Evolutionary conservation across 495 filamentous ascomycete genomes (phyloP).

Genomic region (Alectoria sarmentosa): DNA sequence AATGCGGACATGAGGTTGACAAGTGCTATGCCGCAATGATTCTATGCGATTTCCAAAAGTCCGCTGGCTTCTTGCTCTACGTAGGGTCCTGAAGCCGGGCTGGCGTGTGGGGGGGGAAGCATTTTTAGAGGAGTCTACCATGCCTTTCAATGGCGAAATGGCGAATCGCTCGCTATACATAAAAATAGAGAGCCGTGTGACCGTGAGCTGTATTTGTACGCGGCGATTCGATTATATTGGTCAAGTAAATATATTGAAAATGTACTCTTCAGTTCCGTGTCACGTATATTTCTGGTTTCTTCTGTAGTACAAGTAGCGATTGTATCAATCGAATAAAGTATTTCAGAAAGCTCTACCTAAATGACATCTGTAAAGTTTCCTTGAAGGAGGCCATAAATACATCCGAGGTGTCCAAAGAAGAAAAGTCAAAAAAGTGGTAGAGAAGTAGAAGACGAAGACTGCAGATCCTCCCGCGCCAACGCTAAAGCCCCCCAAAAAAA

Average conservation of each 20-base stretch:
- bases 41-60: not conserved
- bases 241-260: not conserved
- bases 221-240: not conserved
- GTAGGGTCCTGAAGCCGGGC: not conserved
- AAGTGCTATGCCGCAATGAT: not conserved
- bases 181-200: not conserved
- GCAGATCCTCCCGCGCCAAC: not conserved
- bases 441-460: not conserved
- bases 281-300: not conserved
- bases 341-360: too few species aligned
- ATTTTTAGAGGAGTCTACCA: not conserved
- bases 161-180: not conserved
- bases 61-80: not conserved
- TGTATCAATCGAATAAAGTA: not conserved
- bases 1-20: constrained; percentile 1
- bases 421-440: too few species aligned
- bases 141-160: not conserved
- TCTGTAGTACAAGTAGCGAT: not conserved
- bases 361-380: too few species aligned
- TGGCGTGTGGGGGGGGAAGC: not conserved
- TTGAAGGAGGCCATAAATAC: too few species aligned
- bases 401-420: too few species aligned
- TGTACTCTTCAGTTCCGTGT: too few species aligned
- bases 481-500: constrained; percentile 4
- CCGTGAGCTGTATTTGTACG: not conserved